Percentiles rank a stretch among this genome's conserved stretches.
phyloP scores from a whole-genome alignment of 129 eudicot species.

The Lactuca saligna region DNA sequence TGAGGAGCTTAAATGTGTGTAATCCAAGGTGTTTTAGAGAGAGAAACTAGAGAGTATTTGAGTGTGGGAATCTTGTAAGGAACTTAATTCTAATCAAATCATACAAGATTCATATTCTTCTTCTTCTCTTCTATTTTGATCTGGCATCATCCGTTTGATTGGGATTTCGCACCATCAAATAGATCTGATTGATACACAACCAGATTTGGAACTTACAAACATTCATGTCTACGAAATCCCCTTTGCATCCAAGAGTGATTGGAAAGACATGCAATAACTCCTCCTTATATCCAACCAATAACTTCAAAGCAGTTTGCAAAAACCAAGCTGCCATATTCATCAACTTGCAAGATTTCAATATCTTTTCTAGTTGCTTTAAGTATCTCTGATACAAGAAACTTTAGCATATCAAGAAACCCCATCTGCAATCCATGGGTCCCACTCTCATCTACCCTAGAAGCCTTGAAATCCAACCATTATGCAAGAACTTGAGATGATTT shows the following conservation, averaged over 20 bases:
- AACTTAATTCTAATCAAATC: no score
- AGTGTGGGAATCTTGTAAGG: no score
- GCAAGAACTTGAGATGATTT: conserved; percentile 69
- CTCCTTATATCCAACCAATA: conserved; percentile 65
- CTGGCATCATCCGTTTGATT: no score
- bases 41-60: no score
- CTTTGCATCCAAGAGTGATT: conserved; percentile 65
- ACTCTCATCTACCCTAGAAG: conserved; percentile 34
- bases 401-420: conserved; percentile 74
- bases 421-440: conserved; percentile 34
- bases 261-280: conserved; percentile 61
- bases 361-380: conserved; percentile 52
- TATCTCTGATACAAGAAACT: conserved; percentile 71
- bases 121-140: no score
- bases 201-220: no score
- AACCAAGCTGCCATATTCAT: conserved; percentile 87
- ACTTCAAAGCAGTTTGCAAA: conserved; percentile 88
- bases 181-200: no score
- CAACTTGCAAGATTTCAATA: conserved; percentile 56
- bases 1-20: no score
- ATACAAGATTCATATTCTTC: no score
- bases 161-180: no score
- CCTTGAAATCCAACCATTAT: conserved; percentile 55
- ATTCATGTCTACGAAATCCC: conserved; percentile 39
- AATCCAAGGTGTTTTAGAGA: no score